phyloP scores from a whole-genome alignment of 176 grass and related monocot genomes.

The Puccinellia tenuiflora region DNA sequence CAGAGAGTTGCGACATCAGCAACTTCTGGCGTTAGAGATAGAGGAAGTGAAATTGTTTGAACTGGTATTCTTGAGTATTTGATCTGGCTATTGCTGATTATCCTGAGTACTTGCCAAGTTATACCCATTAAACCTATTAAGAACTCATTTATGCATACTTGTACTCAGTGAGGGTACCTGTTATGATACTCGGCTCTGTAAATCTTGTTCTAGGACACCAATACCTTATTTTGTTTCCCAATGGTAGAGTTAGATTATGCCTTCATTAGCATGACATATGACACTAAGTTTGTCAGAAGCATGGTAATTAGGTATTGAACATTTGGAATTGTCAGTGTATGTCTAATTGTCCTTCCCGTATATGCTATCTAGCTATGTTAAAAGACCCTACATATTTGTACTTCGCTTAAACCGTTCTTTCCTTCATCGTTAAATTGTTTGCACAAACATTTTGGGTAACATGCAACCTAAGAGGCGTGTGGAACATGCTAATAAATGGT shows the following conservation, averaged over 20 bases:
- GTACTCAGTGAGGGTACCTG: neutral
- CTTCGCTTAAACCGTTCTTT: neutral
- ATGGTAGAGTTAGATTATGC: neutral
- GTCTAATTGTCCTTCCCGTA: neutral
- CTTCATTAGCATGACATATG: neutral
- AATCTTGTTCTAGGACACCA: neutral
- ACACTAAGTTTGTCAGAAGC: neutral
- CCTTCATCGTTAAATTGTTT: neutral
- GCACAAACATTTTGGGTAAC: neutral
- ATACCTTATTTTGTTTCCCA: neutral
- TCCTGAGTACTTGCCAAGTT: neutral
- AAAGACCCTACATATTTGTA: too few species aligned
- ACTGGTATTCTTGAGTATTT: neutral
- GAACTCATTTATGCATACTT: neutral
- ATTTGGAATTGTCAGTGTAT: neutral
- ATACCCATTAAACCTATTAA: neutral
- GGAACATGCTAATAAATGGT: neutral
- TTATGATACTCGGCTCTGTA: neutral
- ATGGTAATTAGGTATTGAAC: neutral
- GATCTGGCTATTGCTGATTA: neutral
- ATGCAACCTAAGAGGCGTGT: neutral
- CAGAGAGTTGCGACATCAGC: neutral
- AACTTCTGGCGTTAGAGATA: neutral
- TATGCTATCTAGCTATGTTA: neutral
- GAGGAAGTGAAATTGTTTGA: neutral